These are phyloP conservation scores for Ceratocystiopsis minuta DNA, from an alignment of 2,329 filamentous ascomycete species.

Conservation along the genomic window DNA sequence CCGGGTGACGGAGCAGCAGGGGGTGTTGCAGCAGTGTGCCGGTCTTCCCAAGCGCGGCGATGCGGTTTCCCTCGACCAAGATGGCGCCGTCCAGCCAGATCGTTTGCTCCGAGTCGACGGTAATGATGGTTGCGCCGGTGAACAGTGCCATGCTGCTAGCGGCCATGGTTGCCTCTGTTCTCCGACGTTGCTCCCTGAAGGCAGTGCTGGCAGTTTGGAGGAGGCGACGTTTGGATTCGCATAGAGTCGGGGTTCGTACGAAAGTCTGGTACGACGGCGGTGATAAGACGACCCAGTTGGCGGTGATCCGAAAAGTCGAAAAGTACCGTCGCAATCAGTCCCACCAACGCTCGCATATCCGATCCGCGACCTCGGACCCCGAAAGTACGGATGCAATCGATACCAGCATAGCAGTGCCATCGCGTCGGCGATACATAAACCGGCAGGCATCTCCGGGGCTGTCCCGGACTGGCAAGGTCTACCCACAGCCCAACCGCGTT, in stretches of 20 bases:
- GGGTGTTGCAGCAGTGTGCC: background rate
- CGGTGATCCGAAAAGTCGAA: background rate
- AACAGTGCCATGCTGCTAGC: slow-evolving; percentile 17
- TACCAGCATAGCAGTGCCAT: too few relatives aligned
- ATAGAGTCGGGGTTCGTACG: background rate
- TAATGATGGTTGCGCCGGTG: slow-evolving; percentile 31
- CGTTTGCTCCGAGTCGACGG: slow-evolving; percentile 25
- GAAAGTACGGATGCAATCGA: background rate
- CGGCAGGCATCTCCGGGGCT: background rate
- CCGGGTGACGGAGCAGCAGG: slow-evolving; percentile 6
- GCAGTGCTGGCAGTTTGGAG: background rate
- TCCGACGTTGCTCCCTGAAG: background rate
- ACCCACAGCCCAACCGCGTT: background rate
- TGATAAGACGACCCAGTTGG: background rate
- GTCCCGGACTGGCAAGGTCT: background rate
- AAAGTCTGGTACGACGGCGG: background rate
- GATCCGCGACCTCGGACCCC: too few relatives aligned
- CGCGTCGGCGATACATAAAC: background rate
- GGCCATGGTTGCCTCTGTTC: background rate
- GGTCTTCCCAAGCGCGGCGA: slow-evolving; percentile 11
- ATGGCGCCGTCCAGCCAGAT: slow-evolving; percentile 29
- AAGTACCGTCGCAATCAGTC: background rate
- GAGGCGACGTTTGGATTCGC: too few relatives aligned
- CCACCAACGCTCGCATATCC: too few relatives aligned
- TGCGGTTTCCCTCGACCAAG: slow-evolving; percentile 20